phyloP scores from a whole-genome alignment of 225 moss, liverwort and hornwort genomes.

The Takakia lepidozioides region DNA sequence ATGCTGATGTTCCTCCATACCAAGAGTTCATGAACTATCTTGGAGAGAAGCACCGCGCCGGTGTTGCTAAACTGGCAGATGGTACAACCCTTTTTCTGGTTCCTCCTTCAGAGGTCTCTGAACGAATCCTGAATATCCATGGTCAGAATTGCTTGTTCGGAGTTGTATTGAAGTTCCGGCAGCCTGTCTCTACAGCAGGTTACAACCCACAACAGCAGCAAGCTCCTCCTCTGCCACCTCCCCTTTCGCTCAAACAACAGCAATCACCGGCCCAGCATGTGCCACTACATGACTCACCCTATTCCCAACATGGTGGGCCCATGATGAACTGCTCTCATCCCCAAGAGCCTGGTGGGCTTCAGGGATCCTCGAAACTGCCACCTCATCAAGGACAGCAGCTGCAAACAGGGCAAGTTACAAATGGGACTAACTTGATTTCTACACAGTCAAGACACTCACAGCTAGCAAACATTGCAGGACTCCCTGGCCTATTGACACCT shows the following conservation, averaged over 20 bases:
- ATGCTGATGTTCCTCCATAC: slow-evolving; percentile 54
- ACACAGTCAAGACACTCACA: slow-evolving; percentile 48
- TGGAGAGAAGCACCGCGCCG: slow-evolving; percentile 55
- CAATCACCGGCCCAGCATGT: slow-evolving; percentile 4
- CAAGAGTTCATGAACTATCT: slow-evolving; percentile 60
- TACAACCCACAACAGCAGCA: slow-evolving; percentile 18
- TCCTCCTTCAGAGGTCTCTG: slow-evolving; percentile 53
- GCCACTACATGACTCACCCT: slow-evolving; percentile 3
- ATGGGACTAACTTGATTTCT: slow-evolving; percentile 25
- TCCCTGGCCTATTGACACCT: slow-evolving; percentile 79
- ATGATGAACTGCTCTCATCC: slow-evolving; percentile 2
- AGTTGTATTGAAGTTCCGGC: slow-evolving; percentile 37
- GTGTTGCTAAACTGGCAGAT: slow-evolving; percentile 49
- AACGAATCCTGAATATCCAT: slow-evolving; percentile 45
- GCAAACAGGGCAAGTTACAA: slow-evolving; percentile 39
- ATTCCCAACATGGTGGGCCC: slow-evolving; percentile 11
- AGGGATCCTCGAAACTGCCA: not conserved
- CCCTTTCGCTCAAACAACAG: slow-evolving; percentile 13
- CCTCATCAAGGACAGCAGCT: slow-evolving; percentile 10
- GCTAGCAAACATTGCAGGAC: slow-evolving; percentile 56
- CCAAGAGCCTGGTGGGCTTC: slow-evolving; percentile 3
- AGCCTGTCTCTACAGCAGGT: slow-evolving; percentile 1
- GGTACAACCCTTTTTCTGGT: slow-evolving; percentile 57
- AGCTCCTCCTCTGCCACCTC: slow-evolving; percentile 9
- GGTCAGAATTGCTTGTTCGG: slow-evolving; percentile 53